Evolutionary conservation across 1,139 yeast genomes (phyloP).

Genomic region (Magnusiomyces tetraspermus): DNA sequence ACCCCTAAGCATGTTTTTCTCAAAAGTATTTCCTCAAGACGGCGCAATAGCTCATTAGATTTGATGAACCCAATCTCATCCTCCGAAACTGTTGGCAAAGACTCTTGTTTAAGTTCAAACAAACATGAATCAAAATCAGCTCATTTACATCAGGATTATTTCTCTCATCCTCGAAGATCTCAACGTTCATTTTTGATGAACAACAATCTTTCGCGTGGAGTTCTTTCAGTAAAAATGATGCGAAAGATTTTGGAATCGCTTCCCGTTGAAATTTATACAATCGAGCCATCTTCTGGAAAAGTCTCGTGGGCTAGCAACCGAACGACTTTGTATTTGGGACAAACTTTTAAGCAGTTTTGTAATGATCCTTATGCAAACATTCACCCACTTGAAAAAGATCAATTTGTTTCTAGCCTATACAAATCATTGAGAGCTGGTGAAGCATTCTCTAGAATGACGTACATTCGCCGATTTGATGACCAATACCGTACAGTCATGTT

Average conservation of each 20-base stretch:
- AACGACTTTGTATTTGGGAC: constrained; percentile 30
- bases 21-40: too few species aligned
- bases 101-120: too few species aligned
- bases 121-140: too few species aligned
- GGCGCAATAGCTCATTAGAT: too few species aligned
- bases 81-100: too few species aligned
- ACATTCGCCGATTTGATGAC: constrained; percentile 31
- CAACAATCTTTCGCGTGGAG: not conserved
- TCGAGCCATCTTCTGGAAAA: constrained; percentile 28
- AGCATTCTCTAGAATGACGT: constrained; percentile 26
- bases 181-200: too few species aligned
- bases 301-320: constrained; percentile 32
- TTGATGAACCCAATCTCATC: too few species aligned
- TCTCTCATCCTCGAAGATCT: too few species aligned
- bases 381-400: constrained; percentile 28
- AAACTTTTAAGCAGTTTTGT: constrained; percentile 27
- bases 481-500: constrained; percentile 27
- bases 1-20: too few species aligned
- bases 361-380: constrained; percentile 22
- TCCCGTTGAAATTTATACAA: constrained; percentile 31
- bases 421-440: constrained; percentile 27
- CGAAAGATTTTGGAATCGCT: constrained; percentile 31
- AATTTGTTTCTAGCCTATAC: constrained; percentile 25
- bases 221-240: constrained; percentile 24
- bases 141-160: too few species aligned